These are phyloP conservation scores for Hypoxylon sp. DNA, from an alignment of 2,329 filamentous ascomycete genomes.

Conservation along the genomic window DNA sequence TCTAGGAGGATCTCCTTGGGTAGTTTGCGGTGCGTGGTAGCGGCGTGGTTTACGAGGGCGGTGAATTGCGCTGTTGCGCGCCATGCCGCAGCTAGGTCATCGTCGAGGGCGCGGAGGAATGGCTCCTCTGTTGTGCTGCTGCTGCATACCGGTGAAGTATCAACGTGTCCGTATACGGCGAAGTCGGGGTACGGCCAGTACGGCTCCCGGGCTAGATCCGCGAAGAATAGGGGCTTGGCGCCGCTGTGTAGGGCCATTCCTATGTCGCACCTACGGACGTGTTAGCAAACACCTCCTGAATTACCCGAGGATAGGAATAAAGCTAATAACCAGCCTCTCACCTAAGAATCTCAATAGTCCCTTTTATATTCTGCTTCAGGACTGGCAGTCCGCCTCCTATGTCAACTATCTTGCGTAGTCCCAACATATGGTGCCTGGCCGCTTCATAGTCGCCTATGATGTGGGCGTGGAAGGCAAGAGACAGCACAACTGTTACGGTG, in stretches of 20 bases:
- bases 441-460: constrained; percentile 50
- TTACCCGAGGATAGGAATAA: not conserved
- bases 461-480: constrained; percentile 53
- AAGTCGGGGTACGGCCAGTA: constrained; percentile 35
- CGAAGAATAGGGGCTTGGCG: constrained; percentile 41
- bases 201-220: constrained; percentile 22
- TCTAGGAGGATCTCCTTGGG: constrained; percentile 42
- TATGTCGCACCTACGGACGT: constrained; percentile 38
- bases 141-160: not conserved
- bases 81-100: constrained; percentile 45
- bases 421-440: constrained; percentile 55
- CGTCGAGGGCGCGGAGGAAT: constrained; percentile 29
- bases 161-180: not conserved
- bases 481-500: constrained; percentile 54
- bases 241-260: constrained; percentile 37
- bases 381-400: constrained; percentile 56
- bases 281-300: not conserved
- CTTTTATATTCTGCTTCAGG: constrained; percentile 54
- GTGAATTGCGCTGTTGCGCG: constrained; percentile 48
- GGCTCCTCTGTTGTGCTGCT: not conserved
- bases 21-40: constrained; percentile 39
- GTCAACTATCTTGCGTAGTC: constrained; percentile 56
- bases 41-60: constrained; percentile 48
- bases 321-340: constrained; percentile 3
- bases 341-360: constrained; percentile 54